phyloP scores from a whole-genome alignment of 257 asterid genomes.

The Solanum ossicruentum region DNA sequence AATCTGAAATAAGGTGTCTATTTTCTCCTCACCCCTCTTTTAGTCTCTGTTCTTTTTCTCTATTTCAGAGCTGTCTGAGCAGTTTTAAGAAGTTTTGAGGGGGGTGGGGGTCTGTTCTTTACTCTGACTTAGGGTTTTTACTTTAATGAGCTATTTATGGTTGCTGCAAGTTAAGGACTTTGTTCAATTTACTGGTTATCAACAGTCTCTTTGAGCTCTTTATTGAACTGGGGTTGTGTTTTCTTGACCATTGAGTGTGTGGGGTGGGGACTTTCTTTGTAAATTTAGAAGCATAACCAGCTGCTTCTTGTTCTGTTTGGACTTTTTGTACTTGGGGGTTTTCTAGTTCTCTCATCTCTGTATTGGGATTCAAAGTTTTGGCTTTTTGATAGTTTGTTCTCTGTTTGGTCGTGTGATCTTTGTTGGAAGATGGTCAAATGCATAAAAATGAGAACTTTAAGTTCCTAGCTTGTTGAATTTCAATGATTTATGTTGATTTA shows the following conservation, averaged over 20 bases:
- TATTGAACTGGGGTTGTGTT: constrained; percentile 13
- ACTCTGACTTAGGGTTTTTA: constrained; percentile 13
- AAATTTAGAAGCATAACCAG: constrained; percentile 1
- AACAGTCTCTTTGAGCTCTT: constrained; percentile 1
- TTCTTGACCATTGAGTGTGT: constrained; percentile 1
- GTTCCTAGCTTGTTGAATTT: not conserved
- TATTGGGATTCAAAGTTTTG: not conserved
- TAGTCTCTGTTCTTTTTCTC: not conserved
- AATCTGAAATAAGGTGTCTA: constrained; percentile 19
- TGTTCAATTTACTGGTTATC: constrained; percentile 13
- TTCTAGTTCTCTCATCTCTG: not conserved
- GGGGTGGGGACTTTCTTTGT: constrained; percentile 1
- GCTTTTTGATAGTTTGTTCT: not conserved
- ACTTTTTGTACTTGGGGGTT: not conserved
- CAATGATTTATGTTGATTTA: not conserved
- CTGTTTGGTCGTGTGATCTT: not conserved
- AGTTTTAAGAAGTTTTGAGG: not conserved
- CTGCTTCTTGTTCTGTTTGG: not conserved
- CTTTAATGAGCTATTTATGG: constrained; percentile 15
- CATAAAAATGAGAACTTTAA: not conserved
- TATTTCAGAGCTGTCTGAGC: constrained; percentile 11
- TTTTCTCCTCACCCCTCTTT: constrained; percentile 13
- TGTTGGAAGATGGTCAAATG: not conserved
- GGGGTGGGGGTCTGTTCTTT: not conserved
- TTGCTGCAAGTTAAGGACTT: constrained; percentile 12